Conservation (phyloP, 2,329 filamentous ascomycete genomes). For the Escovopsis sp. region DNA sequence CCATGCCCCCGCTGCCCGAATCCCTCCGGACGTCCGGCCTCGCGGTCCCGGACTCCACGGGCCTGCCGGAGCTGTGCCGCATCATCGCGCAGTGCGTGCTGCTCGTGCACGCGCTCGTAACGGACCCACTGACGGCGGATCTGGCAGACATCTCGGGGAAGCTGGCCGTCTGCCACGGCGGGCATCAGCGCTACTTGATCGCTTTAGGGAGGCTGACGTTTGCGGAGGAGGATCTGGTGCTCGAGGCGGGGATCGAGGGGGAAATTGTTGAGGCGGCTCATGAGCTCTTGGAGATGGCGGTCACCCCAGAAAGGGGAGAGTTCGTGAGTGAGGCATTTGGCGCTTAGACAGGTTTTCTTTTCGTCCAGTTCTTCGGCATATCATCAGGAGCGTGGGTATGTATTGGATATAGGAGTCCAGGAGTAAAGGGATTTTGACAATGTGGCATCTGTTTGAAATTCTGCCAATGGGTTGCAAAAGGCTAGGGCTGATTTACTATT, state of each 20-base stretch:
- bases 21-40: slow-evolving; percentile 2
- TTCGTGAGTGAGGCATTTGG: slow-evolving; percentile 27
- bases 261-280: slow-evolving; percentile 71
- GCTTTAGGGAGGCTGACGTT: slow-evolving; percentile 74
- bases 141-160: slow-evolving; percentile 52
- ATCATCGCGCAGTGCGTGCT: slow-evolving; percentile 33
- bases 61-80: slow-evolving; percentile 21
- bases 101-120: slow-evolving; percentile 37
- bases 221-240: slow-evolving; percentile 57
- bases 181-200: slow-evolving; percentile 68
- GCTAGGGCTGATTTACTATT: too few species aligned
- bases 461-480: too few species aligned
- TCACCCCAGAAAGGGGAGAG: slow-evolving; percentile 57
- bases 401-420: too few species aligned
- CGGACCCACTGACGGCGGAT: slow-evolving; percentile 28
- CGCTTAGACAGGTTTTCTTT: slow-evolving; percentile 7
- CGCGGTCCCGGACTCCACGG: slow-evolving; percentile 6
- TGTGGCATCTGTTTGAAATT: too few species aligned
- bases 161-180: slow-evolving; percentile 52
- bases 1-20: slow-evolving; percentile 13
- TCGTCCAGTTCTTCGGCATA: too few species aligned
- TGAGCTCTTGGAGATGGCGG: slow-evolving; percentile 61
- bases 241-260: slow-evolving; percentile 62
- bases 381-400: too few species aligned
- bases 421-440: too few species aligned